Evolutionary conservation across 257 asterid species (phyloP).

Genomic region (Solanum bulbocastanum): DNA sequence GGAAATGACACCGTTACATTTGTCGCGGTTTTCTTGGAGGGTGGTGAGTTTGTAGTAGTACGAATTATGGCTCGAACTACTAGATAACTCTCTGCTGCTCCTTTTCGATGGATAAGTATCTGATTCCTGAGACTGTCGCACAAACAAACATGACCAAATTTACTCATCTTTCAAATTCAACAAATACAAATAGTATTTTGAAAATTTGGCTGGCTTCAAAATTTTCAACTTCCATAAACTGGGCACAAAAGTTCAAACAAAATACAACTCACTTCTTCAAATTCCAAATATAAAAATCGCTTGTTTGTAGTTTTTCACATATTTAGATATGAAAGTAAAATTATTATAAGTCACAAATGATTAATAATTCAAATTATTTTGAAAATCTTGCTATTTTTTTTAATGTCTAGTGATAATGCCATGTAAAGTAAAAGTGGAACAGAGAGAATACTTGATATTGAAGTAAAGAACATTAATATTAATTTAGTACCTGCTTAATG

Average conservation of each 20-base stretch:
- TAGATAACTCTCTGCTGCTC: conserved; percentile 48
- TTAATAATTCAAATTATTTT: background rate
- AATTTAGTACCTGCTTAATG: conserved; percentile 50
- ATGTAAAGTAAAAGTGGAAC: background rate
- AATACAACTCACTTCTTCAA: background rate
- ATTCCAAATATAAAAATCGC: too few relatives aligned
- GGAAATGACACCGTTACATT: conserved; percentile 16
- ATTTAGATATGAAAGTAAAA: background rate
- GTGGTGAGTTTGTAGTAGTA: conserved; percentile 25
- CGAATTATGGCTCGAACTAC: conserved; percentile 43
- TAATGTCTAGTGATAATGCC: background rate
- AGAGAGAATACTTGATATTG: background rate
- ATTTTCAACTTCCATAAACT: background rate
- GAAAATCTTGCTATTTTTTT: background rate
- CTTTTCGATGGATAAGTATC: conserved; percentile 48
- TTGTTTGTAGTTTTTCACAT: too few relatives aligned
- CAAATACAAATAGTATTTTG: background rate
- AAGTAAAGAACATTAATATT: background rate
- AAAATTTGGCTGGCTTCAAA: background rate
- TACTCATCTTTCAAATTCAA: background rate
- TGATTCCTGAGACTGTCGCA: conserved; percentile 40
- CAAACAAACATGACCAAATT: conserved; percentile 2
- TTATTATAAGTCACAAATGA: background rate
- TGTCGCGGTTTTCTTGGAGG: conserved; percentile 17
- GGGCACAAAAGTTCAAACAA: background rate